These are phyloP conservation scores for Echites panduratus DNA, from an alignment of 257 asterid species.

Conservation along the genomic window DNA sequence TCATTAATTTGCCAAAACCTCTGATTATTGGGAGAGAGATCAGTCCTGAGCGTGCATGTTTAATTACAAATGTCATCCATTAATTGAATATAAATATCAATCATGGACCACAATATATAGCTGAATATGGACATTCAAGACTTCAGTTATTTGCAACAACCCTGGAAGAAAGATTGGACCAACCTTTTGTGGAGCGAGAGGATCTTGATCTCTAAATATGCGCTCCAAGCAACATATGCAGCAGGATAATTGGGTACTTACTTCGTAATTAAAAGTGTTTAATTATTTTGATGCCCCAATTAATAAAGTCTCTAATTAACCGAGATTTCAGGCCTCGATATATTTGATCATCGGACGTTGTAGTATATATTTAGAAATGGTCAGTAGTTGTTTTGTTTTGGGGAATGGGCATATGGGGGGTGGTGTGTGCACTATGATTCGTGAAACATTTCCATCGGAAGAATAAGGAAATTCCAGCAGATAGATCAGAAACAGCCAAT, in stretches of 20 bases:
- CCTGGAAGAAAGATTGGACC: background rate
- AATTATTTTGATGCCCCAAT: background rate
- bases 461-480: background rate
- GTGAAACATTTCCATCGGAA: conserved; percentile 34
- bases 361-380: too few relatives aligned
- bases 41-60: too few relatives aligned
- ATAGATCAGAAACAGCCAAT: conserved; percentile 11
- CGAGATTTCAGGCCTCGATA: background rate
- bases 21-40: background rate
- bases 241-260: conserved; percentile 28
- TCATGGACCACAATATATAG: conserved; percentile 17
- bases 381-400: conserved; percentile 10
- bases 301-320: conserved; percentile 22
- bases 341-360: too few relatives aligned
- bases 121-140: background rate
- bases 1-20: too few relatives aligned
- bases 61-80: background rate
- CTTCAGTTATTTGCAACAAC: too few relatives aligned
- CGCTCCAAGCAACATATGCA: conserved; percentile 47
- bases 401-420: conserved; percentile 14
- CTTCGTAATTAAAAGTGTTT: background rate
- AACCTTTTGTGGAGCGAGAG: background rate
- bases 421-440: conserved; percentile 13
- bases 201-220: conserved; percentile 17
- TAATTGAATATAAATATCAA: background rate